phyloP scores from a whole-genome alignment of 306 rosid genomes.

The Dicorynia guianensis region DNA sequence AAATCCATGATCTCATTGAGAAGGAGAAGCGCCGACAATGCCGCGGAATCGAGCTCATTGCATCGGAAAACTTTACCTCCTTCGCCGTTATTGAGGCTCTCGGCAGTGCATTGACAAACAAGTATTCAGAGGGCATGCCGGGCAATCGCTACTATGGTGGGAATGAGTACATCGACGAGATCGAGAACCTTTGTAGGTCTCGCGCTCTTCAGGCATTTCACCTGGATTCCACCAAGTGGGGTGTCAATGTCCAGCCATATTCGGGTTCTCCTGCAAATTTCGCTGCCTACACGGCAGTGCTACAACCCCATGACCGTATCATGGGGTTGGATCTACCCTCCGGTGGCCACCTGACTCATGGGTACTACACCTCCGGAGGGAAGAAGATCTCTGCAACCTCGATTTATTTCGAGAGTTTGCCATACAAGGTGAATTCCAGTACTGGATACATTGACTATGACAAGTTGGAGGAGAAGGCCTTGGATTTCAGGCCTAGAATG shows the following conservation, averaged over 20 bases:
- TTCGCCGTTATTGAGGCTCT: constrained; percentile 95
- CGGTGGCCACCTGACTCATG: constrained; percentile 89
- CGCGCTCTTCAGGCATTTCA: constrained; percentile 84
- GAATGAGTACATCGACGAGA: constrained; percentile 85
- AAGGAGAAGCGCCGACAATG: constrained; percentile 93
- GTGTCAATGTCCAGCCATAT: constrained; percentile 92
- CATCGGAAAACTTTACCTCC: constrained; percentile 93
- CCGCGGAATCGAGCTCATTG: constrained; percentile 93
- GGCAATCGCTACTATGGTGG: constrained; percentile 96
- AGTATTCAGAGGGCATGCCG: constrained; percentile 94
- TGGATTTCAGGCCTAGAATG: constrained; percentile 87
- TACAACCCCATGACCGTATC: constrained; percentile 87
- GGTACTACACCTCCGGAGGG: constrained; percentile 90
- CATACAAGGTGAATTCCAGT: constrained; percentile 70
- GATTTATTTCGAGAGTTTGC: constrained; percentile 92
- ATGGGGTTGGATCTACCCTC: constrained; percentile 96
- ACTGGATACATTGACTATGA: constrained; percentile 84
- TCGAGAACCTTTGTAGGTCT: constrained; percentile 82
- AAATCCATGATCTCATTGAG: constrained; percentile 86
- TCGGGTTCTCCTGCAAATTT: constrained; percentile 95
- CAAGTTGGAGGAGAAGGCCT: constrained; percentile 88
- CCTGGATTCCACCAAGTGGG: constrained; percentile 69
- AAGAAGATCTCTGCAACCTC: constrained; percentile 97
- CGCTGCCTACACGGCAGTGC: constrained; percentile 96
- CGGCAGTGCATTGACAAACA: constrained; percentile 87